Base-by-base conservation (phyloP, 257 asterid species). In the Coffea canephora region DNA sequence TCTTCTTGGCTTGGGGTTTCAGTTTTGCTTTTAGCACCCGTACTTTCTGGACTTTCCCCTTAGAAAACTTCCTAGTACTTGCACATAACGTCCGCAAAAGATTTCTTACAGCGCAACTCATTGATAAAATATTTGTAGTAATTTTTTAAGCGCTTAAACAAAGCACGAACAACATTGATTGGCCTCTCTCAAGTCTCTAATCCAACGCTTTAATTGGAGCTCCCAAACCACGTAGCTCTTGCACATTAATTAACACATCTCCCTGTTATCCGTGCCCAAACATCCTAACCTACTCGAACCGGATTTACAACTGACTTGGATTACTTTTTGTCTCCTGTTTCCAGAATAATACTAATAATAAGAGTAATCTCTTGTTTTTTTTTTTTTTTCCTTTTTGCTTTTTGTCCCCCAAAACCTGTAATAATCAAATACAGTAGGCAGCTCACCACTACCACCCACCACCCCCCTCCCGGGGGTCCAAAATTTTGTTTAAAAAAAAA, bases 161-260 rank as follows among this genome's bases (percentile, higher is more conserved):
- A 25, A 64, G 36, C 39, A 9, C 8, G 25, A 25, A 64, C 39
- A n/a, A 64, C 27, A 50, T 0, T 8, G 5, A 54, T 36, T 16
- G 4, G n/a, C 77, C 36, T 54, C 36, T 54, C 8, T 27, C 27
- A 45, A 61, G 59, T 46, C 64, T 80, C 71, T 11, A 52, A 3
- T 10, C 16, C 55, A 2, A 12, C 76, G 18, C 59, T 50, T 52
- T 74, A 43, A 23, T 83, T 71, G 89, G 89, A 79, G 82, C 80
- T 77, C 81, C 74, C 36, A 76, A 65, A 75, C 74, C 43, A 15
- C 0, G 59, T 45, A 16, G n/a, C 34, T 31, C 34, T 31, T 31
- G 34, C 34, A 31, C 8, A 19, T 75, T 13, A 19, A 54, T 59
- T 4, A 59, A 23, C 0, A 45, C 39, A 15, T 72, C n/a, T 25